phyloP scores from a whole-genome alignment of 106 monocot genomes.

The Amphibolis antarctica region DNA sequence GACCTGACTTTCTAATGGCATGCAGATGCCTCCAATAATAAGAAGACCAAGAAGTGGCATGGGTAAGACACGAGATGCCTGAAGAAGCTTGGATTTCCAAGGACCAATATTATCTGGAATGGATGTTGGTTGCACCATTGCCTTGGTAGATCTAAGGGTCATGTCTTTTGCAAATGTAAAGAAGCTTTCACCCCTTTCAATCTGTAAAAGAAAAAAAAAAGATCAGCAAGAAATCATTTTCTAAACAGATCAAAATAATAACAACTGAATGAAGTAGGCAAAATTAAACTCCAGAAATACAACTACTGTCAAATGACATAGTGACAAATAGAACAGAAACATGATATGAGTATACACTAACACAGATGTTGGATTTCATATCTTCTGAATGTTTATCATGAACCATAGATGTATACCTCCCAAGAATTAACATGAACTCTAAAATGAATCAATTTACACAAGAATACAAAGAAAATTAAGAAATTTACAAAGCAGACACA shows the following conservation, averaged over 20 bases:
- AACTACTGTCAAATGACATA: too few relatives aligned
- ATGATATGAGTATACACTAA: too few relatives aligned
- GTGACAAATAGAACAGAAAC: too few relatives aligned
- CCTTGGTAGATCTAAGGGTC: conserved; percentile 72
- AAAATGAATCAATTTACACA: too few relatives aligned
- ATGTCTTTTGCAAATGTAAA: conserved; percentile 75
- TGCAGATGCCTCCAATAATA: conserved; percentile 61
- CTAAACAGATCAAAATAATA: not conserved
- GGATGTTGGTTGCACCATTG: conserved; percentile 43
- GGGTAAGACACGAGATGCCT: conserved; percentile 69
- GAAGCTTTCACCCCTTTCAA: conserved; percentile 83
- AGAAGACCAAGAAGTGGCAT: conserved; percentile 88
- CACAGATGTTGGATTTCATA: too few relatives aligned
- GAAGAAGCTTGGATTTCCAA: conserved; percentile 75
- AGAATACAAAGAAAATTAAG: not conserved
- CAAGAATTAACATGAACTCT: too few relatives aligned
- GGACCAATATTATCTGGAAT: conserved; percentile 57
- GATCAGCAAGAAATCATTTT: not conserved
- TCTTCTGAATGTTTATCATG: too few relatives aligned
- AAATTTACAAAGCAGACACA: not conserved
- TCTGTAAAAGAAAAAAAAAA: conserved; percentile 27
- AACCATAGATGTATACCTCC: too few relatives aligned
- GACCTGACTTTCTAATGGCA: conserved; percentile 32
- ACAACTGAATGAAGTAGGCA: not conserved
- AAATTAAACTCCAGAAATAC: too few relatives aligned